These are phyloP conservation scores for Triadica sebifera DNA, from an alignment of 345 rosid genomes.

Conservation along the genomic window DNA sequence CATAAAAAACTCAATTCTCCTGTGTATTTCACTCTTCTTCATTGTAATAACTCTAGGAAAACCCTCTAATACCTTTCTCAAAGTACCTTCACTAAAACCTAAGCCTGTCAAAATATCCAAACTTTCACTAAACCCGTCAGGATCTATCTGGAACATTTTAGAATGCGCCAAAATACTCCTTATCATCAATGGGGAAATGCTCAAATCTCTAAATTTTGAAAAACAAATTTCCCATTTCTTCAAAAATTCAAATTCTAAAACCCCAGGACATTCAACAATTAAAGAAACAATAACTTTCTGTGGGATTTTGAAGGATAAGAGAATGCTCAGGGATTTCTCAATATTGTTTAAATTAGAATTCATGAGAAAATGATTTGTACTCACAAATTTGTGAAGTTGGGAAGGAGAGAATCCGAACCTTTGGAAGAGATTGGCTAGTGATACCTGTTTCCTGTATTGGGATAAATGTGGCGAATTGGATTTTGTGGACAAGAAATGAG, in stretches of 20 bases:
- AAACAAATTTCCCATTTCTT: constrained; percentile 51
- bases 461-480: constrained; percentile 27
- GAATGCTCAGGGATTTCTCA: constrained; percentile 53
- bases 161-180: constrained; percentile 49
- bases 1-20: constrained; percentile 50
- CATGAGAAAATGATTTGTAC: constrained; percentile 38
- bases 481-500: constrained; percentile 22
- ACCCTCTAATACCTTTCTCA: constrained; percentile 46
- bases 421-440: constrained; percentile 59
- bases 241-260: constrained; percentile 57
- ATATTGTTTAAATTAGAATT: constrained; percentile 43
- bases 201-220: constrained; percentile 22
- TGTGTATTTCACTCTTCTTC: constrained; percentile 41
- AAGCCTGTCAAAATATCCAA: constrained; percentile 46
- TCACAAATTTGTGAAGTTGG: constrained; percentile 45
- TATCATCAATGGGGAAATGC: constrained; percentile 38
- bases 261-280: constrained; percentile 58
- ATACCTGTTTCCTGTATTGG: constrained; percentile 40
- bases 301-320: constrained; percentile 55
- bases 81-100: constrained; percentile 53
- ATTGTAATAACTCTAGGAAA: constrained; percentile 50
- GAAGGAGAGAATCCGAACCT: constrained; percentile 68
- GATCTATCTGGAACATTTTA: constrained; percentile 45
- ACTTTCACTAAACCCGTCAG: constrained; percentile 40
- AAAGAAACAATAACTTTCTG: constrained; percentile 48